Evolutionary conservation across 176 grass and related monocot species (phyloP).

Genomic region (Miscanthus lutarioriparius): DNA sequence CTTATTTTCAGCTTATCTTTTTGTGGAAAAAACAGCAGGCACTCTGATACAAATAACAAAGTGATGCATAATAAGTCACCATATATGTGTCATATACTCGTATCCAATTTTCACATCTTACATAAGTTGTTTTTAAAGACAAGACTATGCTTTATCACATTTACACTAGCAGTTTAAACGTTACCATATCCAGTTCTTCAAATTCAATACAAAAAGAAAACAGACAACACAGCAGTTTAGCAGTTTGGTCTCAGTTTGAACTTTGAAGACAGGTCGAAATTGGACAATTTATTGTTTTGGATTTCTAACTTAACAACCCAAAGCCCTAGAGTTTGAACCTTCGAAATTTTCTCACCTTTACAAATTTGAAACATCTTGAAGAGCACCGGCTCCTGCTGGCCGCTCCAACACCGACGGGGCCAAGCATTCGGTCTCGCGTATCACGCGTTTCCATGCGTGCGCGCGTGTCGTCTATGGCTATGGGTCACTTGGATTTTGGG

Average conservation of each 20-base stretch:
- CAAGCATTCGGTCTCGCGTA: too few species aligned
- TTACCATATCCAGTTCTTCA: background rate
- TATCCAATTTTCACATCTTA: background rate
- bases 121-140: too few species aligned
- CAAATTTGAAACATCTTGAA: conserved; percentile 64
- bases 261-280: background rate
- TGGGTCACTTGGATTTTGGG: too few species aligned
- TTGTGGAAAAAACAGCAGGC: too few species aligned
- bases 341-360: conserved; percentile 40
- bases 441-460: too few species aligned
- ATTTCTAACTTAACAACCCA: background rate
- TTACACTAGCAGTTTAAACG: background rate
- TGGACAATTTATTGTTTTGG: background rate
- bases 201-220: background rate
- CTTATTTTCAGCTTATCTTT: too few species aligned
- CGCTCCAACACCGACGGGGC: background rate
- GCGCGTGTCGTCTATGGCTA: too few species aligned
- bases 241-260: background rate
- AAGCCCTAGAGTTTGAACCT: background rate
- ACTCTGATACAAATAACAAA: too few species aligned
- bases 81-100: background rate
- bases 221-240: background rate
- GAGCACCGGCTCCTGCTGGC: conserved; percentile 38
- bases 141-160: background rate
- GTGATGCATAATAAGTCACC: background rate